Evolutionary conservation across 2,329 filamentous ascomycete species (phyloP).

Genomic region (Laburnicola sp.): DNA sequence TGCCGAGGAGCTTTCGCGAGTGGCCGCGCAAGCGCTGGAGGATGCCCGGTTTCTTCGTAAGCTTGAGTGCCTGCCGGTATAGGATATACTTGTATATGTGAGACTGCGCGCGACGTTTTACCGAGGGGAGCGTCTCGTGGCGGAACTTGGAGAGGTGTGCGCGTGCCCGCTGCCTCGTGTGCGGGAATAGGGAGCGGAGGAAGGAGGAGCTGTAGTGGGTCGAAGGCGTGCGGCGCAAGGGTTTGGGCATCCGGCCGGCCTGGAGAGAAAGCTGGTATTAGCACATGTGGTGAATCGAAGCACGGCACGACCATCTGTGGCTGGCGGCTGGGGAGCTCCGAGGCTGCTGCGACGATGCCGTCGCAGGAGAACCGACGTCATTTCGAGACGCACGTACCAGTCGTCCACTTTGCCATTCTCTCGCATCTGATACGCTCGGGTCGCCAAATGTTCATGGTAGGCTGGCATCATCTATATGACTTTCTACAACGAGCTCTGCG

Average conservation of each 20-base stretch:
- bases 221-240: constrained; percentile 34
- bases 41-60: constrained; percentile 31
- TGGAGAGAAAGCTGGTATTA: constrained; percentile 1
- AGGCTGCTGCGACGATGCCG: background rate
- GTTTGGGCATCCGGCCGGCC: constrained; percentile 40
- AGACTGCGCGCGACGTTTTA: constrained; percentile 72
- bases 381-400: too few relatives aligned
- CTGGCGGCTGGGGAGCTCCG: background rate
- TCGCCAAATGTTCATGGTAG: too few relatives aligned
- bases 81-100: constrained; percentile 76
- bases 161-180: constrained; percentile 64
- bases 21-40: constrained; percentile 37
- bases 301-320: background rate
- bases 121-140: constrained; percentile 71
- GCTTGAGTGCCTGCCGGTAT: constrained; percentile 56
- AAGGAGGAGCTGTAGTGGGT: constrained; percentile 46
- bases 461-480: too few relatives aligned
- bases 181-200: constrained; percentile 70
- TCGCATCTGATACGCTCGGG: too few relatives aligned
- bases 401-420: too few relatives aligned
- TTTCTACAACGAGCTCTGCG: too few relatives aligned
- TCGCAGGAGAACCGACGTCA: too few relatives aligned
- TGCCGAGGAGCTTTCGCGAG: constrained; percentile 35
- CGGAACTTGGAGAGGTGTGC: constrained; percentile 70
- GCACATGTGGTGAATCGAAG: background rate